Conservation (phyloP, 805 yeast species). For the Blastobotrys attinorum region DNA sequence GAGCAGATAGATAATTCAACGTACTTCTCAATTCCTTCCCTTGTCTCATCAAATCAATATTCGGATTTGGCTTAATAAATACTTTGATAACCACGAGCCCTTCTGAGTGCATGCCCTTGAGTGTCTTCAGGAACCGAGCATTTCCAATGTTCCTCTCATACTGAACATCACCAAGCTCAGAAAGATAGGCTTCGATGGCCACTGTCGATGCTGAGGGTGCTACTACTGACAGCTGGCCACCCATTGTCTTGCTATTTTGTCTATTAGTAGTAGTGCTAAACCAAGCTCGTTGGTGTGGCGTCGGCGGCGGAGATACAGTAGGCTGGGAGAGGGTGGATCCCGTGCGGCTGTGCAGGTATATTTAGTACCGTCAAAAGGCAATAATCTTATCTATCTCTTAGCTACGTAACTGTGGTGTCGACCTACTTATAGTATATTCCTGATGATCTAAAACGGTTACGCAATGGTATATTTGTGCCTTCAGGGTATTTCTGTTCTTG, state of each 20-base stretch:
- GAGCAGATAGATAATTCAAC: too few species aligned
- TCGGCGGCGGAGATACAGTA: not conserved
- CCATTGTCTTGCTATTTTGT: conserved; percentile 43
- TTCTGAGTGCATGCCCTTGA: conserved; percentile 65
- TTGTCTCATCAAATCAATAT: conserved; percentile 18
- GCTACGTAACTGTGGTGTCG: too few species aligned
- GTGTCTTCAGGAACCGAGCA: conserved; percentile 78
- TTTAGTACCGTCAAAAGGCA: too few species aligned
- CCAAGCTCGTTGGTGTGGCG: conserved; percentile 1
- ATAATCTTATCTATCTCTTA: too few species aligned
- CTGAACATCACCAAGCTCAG: conserved; percentile 66
- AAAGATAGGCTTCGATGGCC: conserved; percentile 83
- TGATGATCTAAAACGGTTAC: too few species aligned
- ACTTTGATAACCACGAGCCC: conserved; percentile 75
- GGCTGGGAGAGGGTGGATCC: too few species aligned
- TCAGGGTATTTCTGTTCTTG: too few species aligned
- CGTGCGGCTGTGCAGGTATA: too few species aligned
- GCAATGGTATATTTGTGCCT: too few species aligned
- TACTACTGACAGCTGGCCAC: conserved; percentile 73
- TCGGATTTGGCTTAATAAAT: conserved; percentile 62
- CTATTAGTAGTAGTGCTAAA: too few species aligned
- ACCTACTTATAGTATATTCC: too few species aligned
- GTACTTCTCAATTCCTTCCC: conserved; percentile 18
- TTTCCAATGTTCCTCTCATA: conserved; percentile 70
- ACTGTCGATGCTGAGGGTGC: conserved; percentile 91